phyloP scores from a whole-genome alignment of 2,329 filamentous ascomycete species.

The Penicillium sp. region DNA sequence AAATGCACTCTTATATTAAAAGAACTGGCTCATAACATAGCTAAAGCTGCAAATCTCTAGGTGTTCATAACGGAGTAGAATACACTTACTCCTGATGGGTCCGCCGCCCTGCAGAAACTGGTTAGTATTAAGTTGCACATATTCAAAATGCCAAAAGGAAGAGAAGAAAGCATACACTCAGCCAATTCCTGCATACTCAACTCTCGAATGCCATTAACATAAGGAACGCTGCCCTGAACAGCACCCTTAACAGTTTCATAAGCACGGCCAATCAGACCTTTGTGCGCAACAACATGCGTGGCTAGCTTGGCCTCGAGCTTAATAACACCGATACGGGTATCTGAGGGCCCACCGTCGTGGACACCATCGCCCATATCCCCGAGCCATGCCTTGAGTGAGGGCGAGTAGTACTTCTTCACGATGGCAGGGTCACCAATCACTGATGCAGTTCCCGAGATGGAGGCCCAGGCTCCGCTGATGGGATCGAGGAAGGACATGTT shows the following conservation, averaged over 20 bases:
- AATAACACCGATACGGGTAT: constrained; percentile 80
- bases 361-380: constrained; percentile 80
- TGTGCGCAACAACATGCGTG: constrained; percentile 66
- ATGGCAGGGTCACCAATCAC: constrained; percentile 67
- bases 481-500: constrained; percentile 78
- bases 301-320: constrained; percentile 69
- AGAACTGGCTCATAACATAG: too few species aligned
- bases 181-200: constrained; percentile 64
- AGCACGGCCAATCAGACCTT: constrained; percentile 62
- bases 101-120: too few species aligned
- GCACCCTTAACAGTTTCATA: constrained; percentile 74
- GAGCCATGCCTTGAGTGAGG: constrained; percentile 75
- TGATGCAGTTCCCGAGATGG: constrained; percentile 69
- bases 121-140: too few species aligned
- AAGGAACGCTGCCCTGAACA: constrained; percentile 67
- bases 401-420: constrained; percentile 73
- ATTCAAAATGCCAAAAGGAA: too few species aligned
- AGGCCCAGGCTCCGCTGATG: constrained; percentile 78
- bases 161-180: too few species aligned
- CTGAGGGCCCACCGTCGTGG: constrained; percentile 77
- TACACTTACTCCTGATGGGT: too few species aligned
- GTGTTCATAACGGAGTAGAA: too few species aligned
- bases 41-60: constrained; percentile 16
- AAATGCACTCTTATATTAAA: too few species aligned
- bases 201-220: constrained; percentile 74